A percentile compares a stretch with the other conserved stretches of the same genome.
phyloP scores from a whole-genome alignment of 2,329 filamentous ascomycete species.

The Diaporthe vaccinii region DNA sequence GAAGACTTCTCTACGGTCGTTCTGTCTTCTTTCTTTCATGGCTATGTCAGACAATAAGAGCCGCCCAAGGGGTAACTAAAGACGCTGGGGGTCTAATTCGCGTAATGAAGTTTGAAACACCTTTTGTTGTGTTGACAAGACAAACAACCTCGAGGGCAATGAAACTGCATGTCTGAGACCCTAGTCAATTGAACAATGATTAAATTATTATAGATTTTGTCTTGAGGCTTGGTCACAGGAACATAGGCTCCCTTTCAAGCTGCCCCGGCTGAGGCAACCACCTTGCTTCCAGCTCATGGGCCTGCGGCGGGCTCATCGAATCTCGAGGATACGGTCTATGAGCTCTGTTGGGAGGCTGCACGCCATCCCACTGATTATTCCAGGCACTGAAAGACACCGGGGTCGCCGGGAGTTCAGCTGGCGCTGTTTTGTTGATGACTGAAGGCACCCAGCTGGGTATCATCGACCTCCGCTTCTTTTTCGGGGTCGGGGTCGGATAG shows the following conservation, averaged over 20 bases:
- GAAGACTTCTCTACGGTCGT: not conserved
- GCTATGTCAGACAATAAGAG: not conserved
- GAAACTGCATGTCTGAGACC: conserved; percentile 2
- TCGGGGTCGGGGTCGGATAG: conserved; percentile 26
- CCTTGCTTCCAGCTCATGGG: conserved; percentile 38
- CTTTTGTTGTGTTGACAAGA: not conserved
- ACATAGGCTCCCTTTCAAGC: conserved; percentile 7
- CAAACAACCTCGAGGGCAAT: conserved; percentile 1
- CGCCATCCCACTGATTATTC: conserved; percentile 26
- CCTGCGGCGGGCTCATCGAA: not conserved
- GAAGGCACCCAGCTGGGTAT: conserved; percentile 39
- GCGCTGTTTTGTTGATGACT: conserved; percentile 35
- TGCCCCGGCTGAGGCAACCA: conserved; percentile 34
- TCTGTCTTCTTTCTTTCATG: not conserved
- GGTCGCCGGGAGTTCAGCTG: conserved; percentile 39
- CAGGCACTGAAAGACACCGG: conserved; percentile 34
- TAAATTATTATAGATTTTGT: conserved; percentile 26
- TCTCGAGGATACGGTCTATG: conserved; percentile 31
- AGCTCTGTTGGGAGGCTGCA: conserved; percentile 29
- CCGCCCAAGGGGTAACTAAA: not conserved
- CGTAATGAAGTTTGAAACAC: conserved; percentile 25
- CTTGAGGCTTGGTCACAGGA: not conserved
- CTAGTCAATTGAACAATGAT: conserved; percentile 30
- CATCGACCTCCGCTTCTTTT: conserved; percentile 38
- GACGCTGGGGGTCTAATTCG: not conserved